Conservation (phyloP, 192 early-diverging fungal species). For the Coemansia erecta region DNA sequence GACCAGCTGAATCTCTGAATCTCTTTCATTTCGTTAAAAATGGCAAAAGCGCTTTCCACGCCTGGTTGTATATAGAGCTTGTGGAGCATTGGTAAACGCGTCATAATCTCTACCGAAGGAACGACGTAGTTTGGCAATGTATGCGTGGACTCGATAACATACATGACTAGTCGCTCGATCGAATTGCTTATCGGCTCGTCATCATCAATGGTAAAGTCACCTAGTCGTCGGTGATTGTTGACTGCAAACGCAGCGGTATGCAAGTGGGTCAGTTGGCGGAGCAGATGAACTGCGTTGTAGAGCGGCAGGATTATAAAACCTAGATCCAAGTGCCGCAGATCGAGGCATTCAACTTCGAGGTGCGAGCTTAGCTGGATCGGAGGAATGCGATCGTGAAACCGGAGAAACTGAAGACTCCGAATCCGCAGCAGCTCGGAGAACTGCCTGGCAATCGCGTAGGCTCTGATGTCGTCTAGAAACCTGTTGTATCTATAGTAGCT, state of each 20-base stretch:
- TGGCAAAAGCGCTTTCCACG: too few relatives aligned
- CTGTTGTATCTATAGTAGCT: conserved; percentile 11
- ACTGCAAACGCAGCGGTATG: conserved; percentile 14
- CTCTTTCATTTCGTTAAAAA: too few relatives aligned
- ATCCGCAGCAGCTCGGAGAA: conserved; percentile 8
- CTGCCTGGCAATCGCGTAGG: conserved; percentile 2
- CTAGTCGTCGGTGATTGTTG: conserved; percentile 2
- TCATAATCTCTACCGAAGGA: too few relatives aligned
- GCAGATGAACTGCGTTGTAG: conserved; percentile 2
- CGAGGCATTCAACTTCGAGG: conserved; percentile 1
- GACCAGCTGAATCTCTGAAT: too few relatives aligned
- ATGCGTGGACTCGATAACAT: too few relatives aligned
- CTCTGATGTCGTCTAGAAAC: background rate
- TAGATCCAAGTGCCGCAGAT: conserved; percentile 16
- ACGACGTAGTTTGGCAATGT: too few relatives aligned
- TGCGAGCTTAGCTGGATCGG: background rate
- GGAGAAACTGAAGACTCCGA: conserved; percentile 5
- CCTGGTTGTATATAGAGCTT: too few relatives aligned
- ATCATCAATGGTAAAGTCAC: too few relatives aligned
- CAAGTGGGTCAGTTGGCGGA: conserved; percentile 2
- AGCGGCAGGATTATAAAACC: conserved; percentile 20
- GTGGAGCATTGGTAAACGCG: too few relatives aligned
- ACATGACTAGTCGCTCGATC: too few relatives aligned
- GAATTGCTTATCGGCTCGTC: too few relatives aligned
- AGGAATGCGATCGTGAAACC: conserved; percentile 26